Evolutionary conservation across 2,329 filamentous ascomycete species (phyloP).

Genomic region (Colletotrichum paranaense): DNA sequence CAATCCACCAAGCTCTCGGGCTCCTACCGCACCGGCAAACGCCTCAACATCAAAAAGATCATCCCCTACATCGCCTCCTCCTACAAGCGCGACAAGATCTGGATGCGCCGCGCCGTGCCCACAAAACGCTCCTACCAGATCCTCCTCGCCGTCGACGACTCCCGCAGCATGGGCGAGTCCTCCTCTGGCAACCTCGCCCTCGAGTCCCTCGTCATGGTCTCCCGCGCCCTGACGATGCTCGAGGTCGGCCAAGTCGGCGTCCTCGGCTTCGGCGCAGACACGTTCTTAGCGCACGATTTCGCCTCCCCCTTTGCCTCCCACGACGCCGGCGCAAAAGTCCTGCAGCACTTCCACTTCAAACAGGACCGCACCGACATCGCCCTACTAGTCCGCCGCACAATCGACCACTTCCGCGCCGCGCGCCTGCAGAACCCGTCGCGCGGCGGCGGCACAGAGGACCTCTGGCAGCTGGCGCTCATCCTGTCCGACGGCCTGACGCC

Average conservation of each 20-base stretch:
- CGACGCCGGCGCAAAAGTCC: slow-evolving; percentile 84
- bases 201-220: slow-evolving; percentile 92
- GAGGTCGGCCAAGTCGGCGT: slow-evolving; percentile 95
- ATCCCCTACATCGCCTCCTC: slow-evolving; percentile 98
- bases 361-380: slow-evolving; percentile 90
- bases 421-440: slow-evolving; percentile 67
- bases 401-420: slow-evolving; percentile 84
- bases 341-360: slow-evolving; percentile 86
- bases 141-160: slow-evolving; percentile 96
- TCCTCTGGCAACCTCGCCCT: slow-evolving; percentile 84
- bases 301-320: slow-evolving; percentile 80
- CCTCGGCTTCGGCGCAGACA: slow-evolving; percentile 86
- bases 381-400: slow-evolving; percentile 79
- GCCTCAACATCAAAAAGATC: slow-evolving; percentile 99
- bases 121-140: slow-evolving; percentile 97
- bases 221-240: slow-evolving; percentile 87
- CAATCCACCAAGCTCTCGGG: slow-evolving; percentile 96
- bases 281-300: slow-evolving; percentile 88
- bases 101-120: slow-evolving; percentile 94
- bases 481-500: slow-evolving; percentile 95
- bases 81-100: slow-evolving; percentile 99
- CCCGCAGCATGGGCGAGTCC: slow-evolving; percentile 88
- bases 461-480: slow-evolving; percentile 96
- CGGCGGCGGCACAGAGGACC: slow-evolving; percentile 65
- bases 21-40: slow-evolving; percentile 96